Conservation (phyloP, 345 rosid genomes). For the Eucalyptus erythrocorys region DNA sequence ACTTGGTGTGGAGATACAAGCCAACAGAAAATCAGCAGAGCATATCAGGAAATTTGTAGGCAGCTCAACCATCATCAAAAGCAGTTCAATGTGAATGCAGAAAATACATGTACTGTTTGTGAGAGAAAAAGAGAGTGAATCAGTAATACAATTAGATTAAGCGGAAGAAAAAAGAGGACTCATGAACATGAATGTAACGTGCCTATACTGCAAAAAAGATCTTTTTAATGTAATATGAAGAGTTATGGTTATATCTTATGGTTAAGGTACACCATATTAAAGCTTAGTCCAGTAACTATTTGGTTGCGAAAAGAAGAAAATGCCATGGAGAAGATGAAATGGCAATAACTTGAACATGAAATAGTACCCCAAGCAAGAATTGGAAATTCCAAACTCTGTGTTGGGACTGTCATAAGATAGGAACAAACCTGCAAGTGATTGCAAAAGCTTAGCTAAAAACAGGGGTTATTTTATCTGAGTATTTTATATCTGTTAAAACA, state of each 20-base stretch:
- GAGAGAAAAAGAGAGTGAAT: background rate
- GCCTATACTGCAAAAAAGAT: background rate
- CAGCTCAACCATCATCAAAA: background rate
- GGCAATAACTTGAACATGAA: background rate
- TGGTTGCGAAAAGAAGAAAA: background rate
- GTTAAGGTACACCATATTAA: background rate
- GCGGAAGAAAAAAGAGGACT: background rate
- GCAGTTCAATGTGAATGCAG: background rate
- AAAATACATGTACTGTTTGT: background rate
- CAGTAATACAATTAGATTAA: background rate
- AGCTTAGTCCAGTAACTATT: background rate
- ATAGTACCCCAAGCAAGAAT: constrained; percentile 73
- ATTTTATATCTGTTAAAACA: constrained; percentile 1
- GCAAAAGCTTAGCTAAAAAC: background rate
- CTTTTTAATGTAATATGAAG: background rate
- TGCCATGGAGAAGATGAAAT: background rate
- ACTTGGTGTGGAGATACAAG: background rate
- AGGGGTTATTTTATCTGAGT: background rate
- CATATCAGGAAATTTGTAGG: background rate
- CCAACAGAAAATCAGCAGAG: background rate
- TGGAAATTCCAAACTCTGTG: constrained; percentile 67
- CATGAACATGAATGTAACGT: background rate
- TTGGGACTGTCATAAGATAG: constrained; percentile 56
- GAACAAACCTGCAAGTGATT: constrained; percentile 48
- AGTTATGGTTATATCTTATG: background rate